Base-by-base conservation (phyloP, 805 yeast genomes). In the Lipomyces anomalus region DNA sequence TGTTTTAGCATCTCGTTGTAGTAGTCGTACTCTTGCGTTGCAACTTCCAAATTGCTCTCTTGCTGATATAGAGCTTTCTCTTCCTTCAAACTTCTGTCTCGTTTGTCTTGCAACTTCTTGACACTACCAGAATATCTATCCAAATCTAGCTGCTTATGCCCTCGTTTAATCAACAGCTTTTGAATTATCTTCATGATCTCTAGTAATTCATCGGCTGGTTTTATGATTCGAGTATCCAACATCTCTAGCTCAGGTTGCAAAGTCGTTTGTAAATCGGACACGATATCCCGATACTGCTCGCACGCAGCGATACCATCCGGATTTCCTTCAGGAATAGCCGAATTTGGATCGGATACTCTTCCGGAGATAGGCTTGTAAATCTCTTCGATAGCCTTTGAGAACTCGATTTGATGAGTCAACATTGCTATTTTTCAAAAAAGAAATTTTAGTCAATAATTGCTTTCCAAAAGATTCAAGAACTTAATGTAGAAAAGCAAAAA, bases 291-390 rank as follows among this genome's bases (percentile, higher is more conserved):
- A 67, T 89, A 92, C 63, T 84, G 95, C 61, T 84, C 95, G 59
- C 94, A 79, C 1, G 98, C 98, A 60, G 84, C 80, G 55, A 92
- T 87, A 57, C 97, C 98, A 43, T 92, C 95, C 3, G 97, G 97
- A 61, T 89, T 89, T 57, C 94, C 97, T 63, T 92, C 98, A 0
- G 89, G 89, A 38, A 79, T 75, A 2, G 86, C 66, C 5, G 92
- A 78, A 61, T 81, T 84, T 5, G 97, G 96, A 63, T 92, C 97
- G 13, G 92, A 80, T 62, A 84, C 71, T 51, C 88, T 80, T 35
- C 98, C 98, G 45, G 92, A 80, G 50, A 92, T 92, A 1, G 98
- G 98, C 67, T 90, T 87, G 70, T 88, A 92, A 49, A 92, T 84
- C 62, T 89, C 96, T 64, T 89, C 97, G 67, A 92, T 87, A 3